Evolutionary conservation across 371 early-diverging fungal species (phyloP), one percentile per base, ranked within the genome.

Genomic region (Apophysomyces variabilis): DNA sequence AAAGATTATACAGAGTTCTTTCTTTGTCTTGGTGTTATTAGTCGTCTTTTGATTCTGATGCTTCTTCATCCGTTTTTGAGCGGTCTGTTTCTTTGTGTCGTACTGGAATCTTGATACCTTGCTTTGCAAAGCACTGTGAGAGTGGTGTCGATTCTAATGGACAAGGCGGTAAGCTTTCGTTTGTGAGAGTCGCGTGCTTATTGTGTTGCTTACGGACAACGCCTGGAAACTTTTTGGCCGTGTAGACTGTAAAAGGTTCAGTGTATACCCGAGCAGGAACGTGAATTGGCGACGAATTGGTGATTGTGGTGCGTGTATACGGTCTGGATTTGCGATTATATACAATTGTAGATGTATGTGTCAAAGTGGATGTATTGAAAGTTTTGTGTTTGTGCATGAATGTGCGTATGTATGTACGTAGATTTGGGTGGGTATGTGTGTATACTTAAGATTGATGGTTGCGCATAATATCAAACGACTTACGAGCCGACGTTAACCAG

Each of bases 101-200:
- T 63, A 89, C 87, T 44, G 90, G 88, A 64, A 90, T 90, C 69
- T 88, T 86, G 57, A 90, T 75, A 11, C 91, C 90, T 72, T 91
- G 90, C 38, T 79, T 80, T 6, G 89, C 88, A 75, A 92, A 90
- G 62, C 87, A 84, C 73, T 84, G 86, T 0, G 91, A 90, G 0
- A 92, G 71, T 13, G 78, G 75, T 4, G 90, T 90, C 1, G 91
- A 88, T 63, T 80, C 87, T 91, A 75, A 32, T 26, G 14, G 26
- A 37, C 18, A 62, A 26, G 46, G 9, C 21, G 16, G 12, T 21
- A n/a, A 58, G 21, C 12, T 60, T 58, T 56, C 3, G 3, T 36
- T 41, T 62, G 21, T 61, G 1, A 43, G 38, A 39, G 32, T 38
- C 13, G 16, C 14, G 4, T 18, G 32, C 43, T 6, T 39, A 7